Evolutionary conservation across 2,329 filamentous ascomycete genomes (phyloP), one percentile per base, ranked within the genome.

Genomic region (Fonsecaea pedrosoi): DNA sequence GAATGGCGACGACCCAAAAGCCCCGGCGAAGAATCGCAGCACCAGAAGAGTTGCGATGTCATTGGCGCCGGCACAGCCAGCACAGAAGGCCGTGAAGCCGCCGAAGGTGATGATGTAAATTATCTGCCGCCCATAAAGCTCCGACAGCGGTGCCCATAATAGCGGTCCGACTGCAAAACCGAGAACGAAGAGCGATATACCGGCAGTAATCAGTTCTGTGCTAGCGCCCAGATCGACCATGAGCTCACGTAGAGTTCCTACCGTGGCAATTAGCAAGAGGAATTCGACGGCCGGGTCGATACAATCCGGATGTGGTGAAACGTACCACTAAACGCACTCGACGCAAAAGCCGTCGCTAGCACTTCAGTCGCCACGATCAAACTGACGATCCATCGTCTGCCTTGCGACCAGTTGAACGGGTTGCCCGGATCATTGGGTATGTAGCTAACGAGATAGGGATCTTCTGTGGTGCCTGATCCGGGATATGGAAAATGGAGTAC

Each of bases 371-470:
- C 89, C 64, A 89, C 86, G 48, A 89, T 75, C 60, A 85, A 74
- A 1, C 88, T 90, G 69, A 90, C 86, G 35, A 76, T 75, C 90
- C 90, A 92, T 79, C 92, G 92, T 77, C 84, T 85, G 34, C 74
- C 63, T 1, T 74, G 66, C 9, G 83, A 78, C 72, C 87, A 90
- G 57, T 81, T 80, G 82, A 89, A 85, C 0, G 90, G 89, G 76
- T 92, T 90, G 70, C 86, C 85, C 9, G 85, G 84, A 75, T 93
- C 90, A 60, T 87, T 77, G 18, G 86, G 84, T 25, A 91, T 84
- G 79, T 89, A 93, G 63, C 87, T 85, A 70, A 92, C 89, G 37
- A 88, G 78, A 70, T 86, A 92, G 0, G 90, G 90, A 48, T 89
- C 86, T 53, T 89, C 86, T 8, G 82, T 75, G 1, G 90, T 92